These are phyloP conservation scores for Kwoniella shandongensis DNA, from an alignment of 768 basidiomycete genomes.

Conservation along the genomic window DNA sequence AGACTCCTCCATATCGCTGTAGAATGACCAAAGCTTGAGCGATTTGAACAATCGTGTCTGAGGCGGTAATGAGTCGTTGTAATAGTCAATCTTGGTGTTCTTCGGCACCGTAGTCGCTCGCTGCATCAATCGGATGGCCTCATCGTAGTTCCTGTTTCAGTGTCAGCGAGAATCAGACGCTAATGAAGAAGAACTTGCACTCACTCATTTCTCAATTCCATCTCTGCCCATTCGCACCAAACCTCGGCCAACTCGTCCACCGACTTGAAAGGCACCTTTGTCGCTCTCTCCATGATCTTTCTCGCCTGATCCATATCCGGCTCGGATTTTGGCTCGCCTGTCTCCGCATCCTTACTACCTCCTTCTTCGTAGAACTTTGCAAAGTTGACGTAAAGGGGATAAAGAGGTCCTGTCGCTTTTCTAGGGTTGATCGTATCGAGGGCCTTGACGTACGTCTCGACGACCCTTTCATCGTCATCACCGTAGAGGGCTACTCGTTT, in stretches of 20 bases:
- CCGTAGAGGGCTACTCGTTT: conserved; percentile 92
- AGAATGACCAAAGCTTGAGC: conserved; percentile 97
- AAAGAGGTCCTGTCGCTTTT: conserved; percentile 85
- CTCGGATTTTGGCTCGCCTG: conserved; percentile 67
- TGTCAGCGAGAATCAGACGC: conserved; percentile 5
- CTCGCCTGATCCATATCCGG: conserved; percentile 78
- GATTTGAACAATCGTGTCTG: conserved; percentile 95
- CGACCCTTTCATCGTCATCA: conserved; percentile 90
- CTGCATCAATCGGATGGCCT: conserved; percentile 93
- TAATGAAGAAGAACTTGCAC: conserved; percentile 48
- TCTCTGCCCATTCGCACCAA: conserved; percentile 99
- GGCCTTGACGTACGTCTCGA: conserved; percentile 87
- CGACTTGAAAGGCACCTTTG: conserved; percentile 85
- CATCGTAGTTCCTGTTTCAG: conserved; percentile 85
- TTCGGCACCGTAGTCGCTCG: conserved; percentile 88
- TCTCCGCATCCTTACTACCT: conserved; percentile 60
- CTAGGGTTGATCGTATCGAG: conserved; percentile 82
- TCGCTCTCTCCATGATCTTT: conserved; percentile 89
- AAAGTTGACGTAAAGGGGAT: conserved; percentile 89
- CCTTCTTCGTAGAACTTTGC: conserved; percentile 98
- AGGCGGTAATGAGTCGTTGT: conserved; percentile 83
- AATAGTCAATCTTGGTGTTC: conserved; percentile 85
- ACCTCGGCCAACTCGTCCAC: conserved; percentile 97
- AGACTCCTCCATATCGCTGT: conserved; percentile 94
- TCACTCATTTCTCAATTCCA: conserved; percentile 94